Percentiles rank a stretch among this genome's conserved stretches.
Evolutionary conservation across 768 basidiomycete genomes (phyloP).

Genomic region (Podaxis sp.): DNA sequence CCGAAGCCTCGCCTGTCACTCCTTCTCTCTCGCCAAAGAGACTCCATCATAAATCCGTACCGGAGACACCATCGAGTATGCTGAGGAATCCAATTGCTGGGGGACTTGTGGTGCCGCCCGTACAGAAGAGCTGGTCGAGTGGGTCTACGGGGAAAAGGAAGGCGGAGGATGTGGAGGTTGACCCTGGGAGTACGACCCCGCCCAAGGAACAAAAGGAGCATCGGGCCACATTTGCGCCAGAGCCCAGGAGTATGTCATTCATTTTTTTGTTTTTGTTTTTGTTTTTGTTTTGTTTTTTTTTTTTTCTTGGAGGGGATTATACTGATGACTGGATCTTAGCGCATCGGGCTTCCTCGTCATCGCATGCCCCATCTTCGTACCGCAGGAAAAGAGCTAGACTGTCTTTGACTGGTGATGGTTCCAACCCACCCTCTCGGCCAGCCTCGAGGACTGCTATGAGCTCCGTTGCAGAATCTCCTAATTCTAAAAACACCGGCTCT

Average conservation of each 20-base stretch:
- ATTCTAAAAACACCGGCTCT: constrained; percentile 41
- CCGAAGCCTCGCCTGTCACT: constrained; percentile 34
- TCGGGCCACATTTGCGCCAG: constrained; percentile 59
- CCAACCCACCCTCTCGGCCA: constrained; percentile 31
- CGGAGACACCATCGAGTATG: constrained; percentile 26
- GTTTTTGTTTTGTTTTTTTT: too few relatives aligned
- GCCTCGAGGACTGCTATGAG: constrained; percentile 8
- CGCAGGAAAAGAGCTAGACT: constrained; percentile 64
- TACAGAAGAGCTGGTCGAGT: constrained; percentile 30
- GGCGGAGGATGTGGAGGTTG: constrained; percentile 60
- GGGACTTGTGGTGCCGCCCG: constrained; percentile 20
- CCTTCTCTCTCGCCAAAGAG: constrained; percentile 20
- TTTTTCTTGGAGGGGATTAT: background rate
- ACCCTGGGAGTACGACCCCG: constrained; percentile 48
- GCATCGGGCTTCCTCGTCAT: constrained; percentile 47
- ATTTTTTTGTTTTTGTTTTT: too few relatives aligned
- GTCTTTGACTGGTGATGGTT: constrained; percentile 36
- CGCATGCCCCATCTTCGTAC: constrained; percentile 68
- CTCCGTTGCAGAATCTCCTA: constrained; percentile 18
- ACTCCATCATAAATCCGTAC: constrained; percentile 24
- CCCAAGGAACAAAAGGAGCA: constrained; percentile 54
- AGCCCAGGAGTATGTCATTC: constrained; percentile 50
- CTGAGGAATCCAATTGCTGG: constrained; percentile 20
- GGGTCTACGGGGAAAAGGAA: constrained; percentile 57
- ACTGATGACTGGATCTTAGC: constrained; percentile 28